Percentiles rank a stretch among this genome's conserved stretches.
Conservation (phyloP, 805 yeast species). For the Starmerella sp. region DNA sequence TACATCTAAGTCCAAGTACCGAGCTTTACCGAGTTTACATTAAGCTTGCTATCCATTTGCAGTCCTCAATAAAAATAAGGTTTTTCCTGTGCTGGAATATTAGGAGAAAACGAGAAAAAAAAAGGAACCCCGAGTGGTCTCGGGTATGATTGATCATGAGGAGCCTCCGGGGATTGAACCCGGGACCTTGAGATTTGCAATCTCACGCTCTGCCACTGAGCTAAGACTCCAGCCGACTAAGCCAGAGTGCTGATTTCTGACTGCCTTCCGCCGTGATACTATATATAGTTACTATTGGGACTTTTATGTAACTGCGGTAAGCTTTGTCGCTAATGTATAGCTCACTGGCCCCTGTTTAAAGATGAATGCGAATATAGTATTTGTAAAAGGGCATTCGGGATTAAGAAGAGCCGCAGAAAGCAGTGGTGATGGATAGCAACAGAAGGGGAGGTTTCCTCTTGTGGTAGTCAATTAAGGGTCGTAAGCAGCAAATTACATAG, state of each 20-base stretch:
- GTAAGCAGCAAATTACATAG: no score
- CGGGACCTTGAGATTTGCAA: conserved; percentile 98
- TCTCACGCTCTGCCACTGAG: conserved; percentile 97
- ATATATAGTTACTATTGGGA: background rate
- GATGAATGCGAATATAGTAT: no score
- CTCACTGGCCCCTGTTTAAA: no score
- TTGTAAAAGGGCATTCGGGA: no score
- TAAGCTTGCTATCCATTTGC: background rate
- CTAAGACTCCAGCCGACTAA: conserved; percentile 34
- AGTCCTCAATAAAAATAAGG: background rate
- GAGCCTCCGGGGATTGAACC: conserved; percentile 71
- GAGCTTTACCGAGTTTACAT: no score
- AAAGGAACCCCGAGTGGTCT: background rate
- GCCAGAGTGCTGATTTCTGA: background rate
- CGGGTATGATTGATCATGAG: conserved; percentile 9
- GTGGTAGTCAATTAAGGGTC: no score
- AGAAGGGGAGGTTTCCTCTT: no score
- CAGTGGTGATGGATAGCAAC: no score
- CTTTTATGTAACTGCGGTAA: background rate
- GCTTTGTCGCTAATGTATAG: no score
- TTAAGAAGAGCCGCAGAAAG: no score
- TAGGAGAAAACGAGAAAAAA: background rate
- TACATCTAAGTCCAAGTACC: no score
- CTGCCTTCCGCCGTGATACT: no score
- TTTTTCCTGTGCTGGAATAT: background rate